Evolutionary conservation across 2,329 filamentous ascomycete species (phyloP), one percentile per base, ranked within the genome.

Genomic region (Fusarium proliferatum): DNA sequence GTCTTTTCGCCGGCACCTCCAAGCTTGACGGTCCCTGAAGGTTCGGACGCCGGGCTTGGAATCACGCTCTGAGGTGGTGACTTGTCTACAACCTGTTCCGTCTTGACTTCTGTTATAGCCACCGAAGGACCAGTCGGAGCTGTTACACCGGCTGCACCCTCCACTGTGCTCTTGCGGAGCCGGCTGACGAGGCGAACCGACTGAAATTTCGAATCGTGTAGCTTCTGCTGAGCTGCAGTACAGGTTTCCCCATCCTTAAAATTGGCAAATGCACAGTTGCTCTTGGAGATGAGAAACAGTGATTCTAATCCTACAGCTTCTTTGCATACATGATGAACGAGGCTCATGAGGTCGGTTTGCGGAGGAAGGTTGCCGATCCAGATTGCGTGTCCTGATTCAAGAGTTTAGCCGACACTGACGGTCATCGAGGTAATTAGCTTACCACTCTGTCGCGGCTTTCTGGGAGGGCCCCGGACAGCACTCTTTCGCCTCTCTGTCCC

Each of bases 221-320:
- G 92, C 74, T 94, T 91, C 51, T 91, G 88, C 85, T 97, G 94
- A 0, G 96, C 96, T 13, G 89, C 87, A 11, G 89, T 84, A 79
- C 95, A 98, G 9, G 91, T 90, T 6, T 86, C 84, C 77, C 97
- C 95, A 57, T 94, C 93, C 71, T 92, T 93, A 81, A 97, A 98
- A 79, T 98, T 98, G 73, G 97, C 94, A 84, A 98, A 98, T 0
- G 95, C 96, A 79, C 96, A 98, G 80, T 98, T 98, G 81, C 95
- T 98, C 81, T 98, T 98, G 0, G 95, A 96, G 45, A 98, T 98
- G 41, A 98, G 85, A 75, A 98, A 98, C 1, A 98, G 85, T 52
- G 95, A 97, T 80, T 97, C 93, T 28, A 98, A 90, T 3, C 95
- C 89, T 0, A 87, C 88, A 1, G 94, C 92, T 73, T 95, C 92